Percentiles rank a stretch among this genome's conserved stretches.
Conservation (phyloP, 148 eudicot genomes). For the Camellia granthamiana region DNA sequence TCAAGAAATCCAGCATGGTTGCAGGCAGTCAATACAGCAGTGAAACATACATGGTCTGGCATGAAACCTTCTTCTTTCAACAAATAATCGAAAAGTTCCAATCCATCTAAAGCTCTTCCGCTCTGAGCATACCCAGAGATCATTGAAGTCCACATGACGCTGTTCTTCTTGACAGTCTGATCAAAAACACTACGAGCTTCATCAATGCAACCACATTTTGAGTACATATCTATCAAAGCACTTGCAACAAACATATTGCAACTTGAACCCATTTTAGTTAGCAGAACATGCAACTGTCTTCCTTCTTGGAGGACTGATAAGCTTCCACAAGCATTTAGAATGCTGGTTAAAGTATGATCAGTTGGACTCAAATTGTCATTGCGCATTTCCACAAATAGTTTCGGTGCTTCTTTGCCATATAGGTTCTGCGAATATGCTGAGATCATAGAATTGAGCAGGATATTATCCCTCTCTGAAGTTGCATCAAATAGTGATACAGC, state of each 20-base stretch:
- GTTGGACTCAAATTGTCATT: slow-evolving; percentile 20
- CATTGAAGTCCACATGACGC: slow-evolving; percentile 41
- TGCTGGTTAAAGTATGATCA: slow-evolving; percentile 35
- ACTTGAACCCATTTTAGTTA: slow-evolving; percentile 29
- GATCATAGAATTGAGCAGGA: slow-evolving; percentile 43
- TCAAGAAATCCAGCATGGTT: slow-evolving; percentile 43
- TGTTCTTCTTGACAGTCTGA: slow-evolving; percentile 21
- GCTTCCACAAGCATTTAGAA: slow-evolving; percentile 41
- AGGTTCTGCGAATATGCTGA: slow-evolving; percentile 33
- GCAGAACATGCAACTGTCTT: slow-evolving; percentile 36
- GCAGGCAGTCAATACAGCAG: slow-evolving; percentile 37
- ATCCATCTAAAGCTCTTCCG: slow-evolving; percentile 38
- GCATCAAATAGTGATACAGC: slow-evolving; percentile 29
- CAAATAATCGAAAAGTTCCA: slow-evolving; percentile 36
- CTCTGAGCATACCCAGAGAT: slow-evolving; percentile 41
- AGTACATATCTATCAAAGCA: slow-evolving; percentile 38
- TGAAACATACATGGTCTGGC: slow-evolving; percentile 43
- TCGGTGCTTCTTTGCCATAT: slow-evolving; percentile 28
- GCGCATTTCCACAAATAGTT: slow-evolving; percentile 30
- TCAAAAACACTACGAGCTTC: slow-evolving; percentile 30
- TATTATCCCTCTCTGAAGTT: slow-evolving; percentile 18
- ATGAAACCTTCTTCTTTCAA: slow-evolving; percentile 14
- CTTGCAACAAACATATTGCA: slow-evolving; percentile 33
- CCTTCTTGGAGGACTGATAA: slow-evolving; percentile 30
- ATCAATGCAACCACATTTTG: slow-evolving; percentile 35